Evolutionary conservation across 768 basidiomycete genomes (phyloP), one percentile per base, ranked within the genome.

Genomic region (Russula griseocarnosa): DNA sequence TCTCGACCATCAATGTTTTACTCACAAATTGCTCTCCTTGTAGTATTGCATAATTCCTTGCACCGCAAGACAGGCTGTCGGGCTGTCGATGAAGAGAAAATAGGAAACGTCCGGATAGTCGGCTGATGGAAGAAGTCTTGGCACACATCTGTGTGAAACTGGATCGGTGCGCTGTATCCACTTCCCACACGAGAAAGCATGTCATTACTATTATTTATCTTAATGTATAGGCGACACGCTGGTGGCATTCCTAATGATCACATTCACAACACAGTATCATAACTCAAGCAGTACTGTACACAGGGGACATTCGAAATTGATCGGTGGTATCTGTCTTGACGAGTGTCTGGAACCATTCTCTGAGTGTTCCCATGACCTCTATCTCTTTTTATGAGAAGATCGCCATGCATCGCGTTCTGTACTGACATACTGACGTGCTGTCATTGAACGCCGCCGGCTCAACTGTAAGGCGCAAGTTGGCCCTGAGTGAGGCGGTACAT

Each of bases 1-100:
- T 1, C 70, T 75, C 0, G 79, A 83, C 63, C 89, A 92, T 62
- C 86, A 86, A 71, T 70, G 78, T 10, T 81, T 13, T 84, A 88
- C 7, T 78, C 86, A 2, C 84, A 84, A 66, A 88, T 98, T 70
- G 88, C 92, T 8, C 82, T 94, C 16, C 77, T 99, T 14, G 85
- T 98, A 44, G 81, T 98, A 44, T 92, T 90, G 2, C 97, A 97
- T 7, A 92, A 98, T 74, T 94, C 93, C 73, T 98, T 8, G 83
- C 83, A 14, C 80, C 86, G 0, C 73, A 61, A 75, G 58, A 11
- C 73, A 42, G 74, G 76, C 34, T 34, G 11, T 32, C 68, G 59
- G 28, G 65, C 18, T 71, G 68, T 22, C n/a, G 73, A 68, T 38
- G 75, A 77, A n/a, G 72, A 81, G 16, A 14, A 62, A 54, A 50